Base-by-base conservation (phyloP, 2,329 filamentous ascomycete genomes). In the Colletotrichum sp. region DNA sequence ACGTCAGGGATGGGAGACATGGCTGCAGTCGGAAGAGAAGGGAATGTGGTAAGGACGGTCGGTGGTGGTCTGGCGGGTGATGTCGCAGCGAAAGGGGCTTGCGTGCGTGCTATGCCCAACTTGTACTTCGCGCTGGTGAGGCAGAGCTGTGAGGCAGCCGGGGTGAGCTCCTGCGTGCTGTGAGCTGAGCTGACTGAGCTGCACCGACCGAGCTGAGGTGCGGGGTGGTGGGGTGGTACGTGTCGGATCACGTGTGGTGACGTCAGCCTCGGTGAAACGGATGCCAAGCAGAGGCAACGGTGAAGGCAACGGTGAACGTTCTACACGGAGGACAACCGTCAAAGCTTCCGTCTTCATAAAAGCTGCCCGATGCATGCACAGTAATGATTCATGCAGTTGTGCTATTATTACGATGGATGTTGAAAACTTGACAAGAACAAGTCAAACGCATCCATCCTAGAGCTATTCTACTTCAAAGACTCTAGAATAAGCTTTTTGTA, bases 401-500 rank as follows among this genome's bases (percentile, higher is more conserved):
- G 12, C n/a, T 58, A 18, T 30, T 27, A 30, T 12, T 7, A n/a
- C 39, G 55, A 60, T 60, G 25, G 9, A 13, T 30, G 27, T 16
- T 12, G 16, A 16, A 13, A 58, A 0, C 22, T 36, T 27, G 39
- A 30, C 30, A 32, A 30, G 43, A 52, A 52, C 5, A 52, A 12
- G 18, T 55, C 30, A 9, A 32, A 32, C 25, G 25, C 22, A 22
- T 22, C 22, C 25, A 13, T 62, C n/a, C 22, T 13, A 13, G 5
- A 62, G 8, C 9, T 60, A 25, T 9, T 30, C 30, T 32, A 18
- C 15, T 83, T 83, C 76, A 90, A 82, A 16, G 87, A 87, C 79
- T 92, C 88, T 78, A 89, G 83, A 76, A 95, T 92, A 75, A 96
- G 86, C 80, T 86, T 93, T 85, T 95, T 92, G 83, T 96, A 98